These are phyloP conservation scores for Candolleomyces eurysporus DNA, from an alignment of 768 basidiomycete species.

Conservation along the genomic window DNA sequence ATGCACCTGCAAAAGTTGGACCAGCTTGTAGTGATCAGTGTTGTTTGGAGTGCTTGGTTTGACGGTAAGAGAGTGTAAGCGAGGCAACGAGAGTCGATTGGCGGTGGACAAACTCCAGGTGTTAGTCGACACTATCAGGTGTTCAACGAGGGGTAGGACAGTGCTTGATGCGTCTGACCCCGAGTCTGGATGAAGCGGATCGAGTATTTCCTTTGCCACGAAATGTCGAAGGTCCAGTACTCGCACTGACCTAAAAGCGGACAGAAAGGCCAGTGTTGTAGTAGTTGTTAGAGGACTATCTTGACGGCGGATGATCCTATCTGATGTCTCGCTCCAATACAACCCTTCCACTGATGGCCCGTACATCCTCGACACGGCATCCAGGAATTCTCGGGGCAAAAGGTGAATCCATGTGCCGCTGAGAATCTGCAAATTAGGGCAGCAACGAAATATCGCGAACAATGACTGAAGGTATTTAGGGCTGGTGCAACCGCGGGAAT, in stretches of 20 bases:
- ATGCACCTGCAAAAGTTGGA: slow-evolving; percentile 39
- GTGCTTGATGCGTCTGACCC: background rate
- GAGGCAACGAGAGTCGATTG: slow-evolving; percentile 37
- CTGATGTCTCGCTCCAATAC: slow-evolving; percentile 39
- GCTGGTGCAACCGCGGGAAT: slow-evolving; percentile 37
- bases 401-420: slow-evolving; percentile 45
- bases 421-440: slow-evolving; percentile 44
- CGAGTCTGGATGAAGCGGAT: background rate
- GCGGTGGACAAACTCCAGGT: slow-evolving; percentile 36
- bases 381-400: slow-evolving; percentile 43
- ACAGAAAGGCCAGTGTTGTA: slow-evolving; percentile 35
- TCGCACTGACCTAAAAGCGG: slow-evolving; percentile 39
- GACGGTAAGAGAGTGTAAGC: slow-evolving; percentile 41
- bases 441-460: slow-evolving; percentile 43
- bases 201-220: slow-evolving; percentile 12
- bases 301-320: slow-evolving; percentile 9
- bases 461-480: slow-evolving; percentile 39
- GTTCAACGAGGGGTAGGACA: slow-evolving; percentile 39
- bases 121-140: slow-evolving; percentile 42
- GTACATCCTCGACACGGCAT: slow-evolving; percentile 38
- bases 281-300: slow-evolving; percentile 14
- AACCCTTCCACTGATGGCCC: slow-evolving; percentile 41
- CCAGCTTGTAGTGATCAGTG: slow-evolving; percentile 22
- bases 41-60: slow-evolving; percentile 25
- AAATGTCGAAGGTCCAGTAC: slow-evolving; percentile 48